Evolutionary conservation across 2,329 filamentous ascomycete genomes (phyloP).

Genomic region (Alternaria sp.): DNA sequence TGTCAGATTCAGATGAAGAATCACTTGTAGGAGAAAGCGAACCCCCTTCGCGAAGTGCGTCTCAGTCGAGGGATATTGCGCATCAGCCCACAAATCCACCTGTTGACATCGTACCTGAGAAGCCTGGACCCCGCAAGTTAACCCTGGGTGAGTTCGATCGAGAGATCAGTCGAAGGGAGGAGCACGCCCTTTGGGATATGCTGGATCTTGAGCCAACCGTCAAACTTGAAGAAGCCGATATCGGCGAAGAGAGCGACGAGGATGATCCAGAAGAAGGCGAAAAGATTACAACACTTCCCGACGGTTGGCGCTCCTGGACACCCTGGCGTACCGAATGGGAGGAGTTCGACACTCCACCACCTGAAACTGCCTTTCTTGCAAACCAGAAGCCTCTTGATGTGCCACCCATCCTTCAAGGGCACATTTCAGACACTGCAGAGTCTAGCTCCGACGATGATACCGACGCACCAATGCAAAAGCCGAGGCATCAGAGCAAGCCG

Average conservation of each 20-base stretch:
- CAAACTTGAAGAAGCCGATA: constrained; percentile 21
- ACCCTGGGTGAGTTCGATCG: constrained; percentile 55
- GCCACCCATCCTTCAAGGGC: neutral
- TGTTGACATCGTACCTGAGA: neutral
- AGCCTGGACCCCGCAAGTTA: neutral
- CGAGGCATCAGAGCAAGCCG: neutral
- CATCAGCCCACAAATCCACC: constrained; percentile 9
- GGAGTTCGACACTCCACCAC: constrained; percentile 19
- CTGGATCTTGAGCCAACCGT: constrained; percentile 43
- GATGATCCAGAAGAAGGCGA: constrained; percentile 4
- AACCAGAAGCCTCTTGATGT: constrained; percentile 20
- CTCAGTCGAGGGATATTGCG: neutral
- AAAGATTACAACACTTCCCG: constrained; percentile 45
- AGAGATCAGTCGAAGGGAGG: constrained; percentile 52
- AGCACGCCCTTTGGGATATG: constrained; percentile 53
- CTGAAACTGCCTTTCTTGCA: constrained; percentile 19
- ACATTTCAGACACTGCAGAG: neutral
- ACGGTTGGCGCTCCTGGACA: constrained; percentile 57
- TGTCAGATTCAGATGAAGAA: constrained; percentile 19
- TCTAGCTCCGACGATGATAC: constrained; percentile 3
- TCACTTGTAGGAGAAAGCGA: neutral
- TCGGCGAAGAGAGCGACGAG: constrained; percentile 30
- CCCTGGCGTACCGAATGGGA: constrained; percentile 61
- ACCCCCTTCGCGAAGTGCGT: neutral
- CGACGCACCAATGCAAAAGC: neutral